phyloP scores from a whole-genome alignment of 208 protist species.

The Crithidia bombi region DNA sequence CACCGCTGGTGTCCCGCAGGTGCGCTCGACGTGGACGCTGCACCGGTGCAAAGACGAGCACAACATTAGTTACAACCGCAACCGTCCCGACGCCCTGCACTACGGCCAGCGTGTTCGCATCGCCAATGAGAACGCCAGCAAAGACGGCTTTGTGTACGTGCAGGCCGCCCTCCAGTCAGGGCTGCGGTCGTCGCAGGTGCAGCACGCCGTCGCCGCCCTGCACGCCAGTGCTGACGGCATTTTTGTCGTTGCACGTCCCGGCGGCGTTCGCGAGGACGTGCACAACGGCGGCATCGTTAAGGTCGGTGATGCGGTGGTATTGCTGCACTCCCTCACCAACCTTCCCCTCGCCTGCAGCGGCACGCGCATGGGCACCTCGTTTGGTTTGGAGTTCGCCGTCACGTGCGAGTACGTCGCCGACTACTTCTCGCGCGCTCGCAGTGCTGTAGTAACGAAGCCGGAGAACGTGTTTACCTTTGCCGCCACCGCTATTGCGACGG shows the following conservation, averaged over 20 bases:
- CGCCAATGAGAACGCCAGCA: constrained; percentile 64
- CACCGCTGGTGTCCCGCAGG: constrained; percentile 39
- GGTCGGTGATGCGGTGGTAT: constrained; percentile 72
- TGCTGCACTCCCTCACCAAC: constrained; percentile 80
- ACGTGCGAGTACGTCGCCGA: constrained; percentile 56
- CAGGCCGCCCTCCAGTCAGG: constrained; percentile 57
- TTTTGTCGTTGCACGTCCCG: constrained; percentile 67
- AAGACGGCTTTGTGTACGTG: constrained; percentile 73
- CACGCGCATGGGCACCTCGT: constrained; percentile 42
- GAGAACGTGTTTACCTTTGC: constrained; percentile 75
- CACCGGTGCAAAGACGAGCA: constrained; percentile 69
- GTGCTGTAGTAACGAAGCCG: constrained; percentile 52
- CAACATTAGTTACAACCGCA: constrained; percentile 65
- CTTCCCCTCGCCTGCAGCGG: constrained; percentile 56
- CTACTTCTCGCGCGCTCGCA: constrained; percentile 40
- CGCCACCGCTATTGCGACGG: constrained; percentile 9
- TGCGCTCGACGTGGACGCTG: constrained; percentile 78
- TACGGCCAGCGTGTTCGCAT: constrained; percentile 87
- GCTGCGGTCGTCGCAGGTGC: constrained; percentile 47
- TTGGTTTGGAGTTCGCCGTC: constrained; percentile 68
- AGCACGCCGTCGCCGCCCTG: constrained; percentile 52
- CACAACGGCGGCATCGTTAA: constrained; percentile 60
- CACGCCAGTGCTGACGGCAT: constrained; percentile 64
- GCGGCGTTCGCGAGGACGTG: constrained; percentile 52
- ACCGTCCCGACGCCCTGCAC: constrained; percentile 66